Evolutionary conservation across 306 rosid species (phyloP), one percentile per base, ranked within the genome.

Genomic region (Benincasa hispida): DNA sequence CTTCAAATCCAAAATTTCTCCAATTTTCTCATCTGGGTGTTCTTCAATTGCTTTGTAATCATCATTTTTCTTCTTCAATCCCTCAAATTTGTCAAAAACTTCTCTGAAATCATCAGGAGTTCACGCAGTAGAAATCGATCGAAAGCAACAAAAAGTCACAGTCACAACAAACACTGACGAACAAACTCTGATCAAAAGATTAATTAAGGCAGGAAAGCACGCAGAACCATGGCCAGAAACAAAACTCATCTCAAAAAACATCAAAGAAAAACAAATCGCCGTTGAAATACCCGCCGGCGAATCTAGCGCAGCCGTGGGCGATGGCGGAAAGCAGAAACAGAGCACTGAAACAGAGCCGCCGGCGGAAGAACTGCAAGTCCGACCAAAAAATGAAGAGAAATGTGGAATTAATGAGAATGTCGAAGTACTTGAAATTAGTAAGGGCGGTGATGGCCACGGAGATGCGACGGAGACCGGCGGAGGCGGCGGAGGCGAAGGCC

Each of bases 181-280:
- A 5, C 86, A 86, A 27, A 84, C 87, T 17, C 45, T 93, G 87
- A 88, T 91, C 2, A 91, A 81, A 68, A 87, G 62, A 35, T 18
- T 93, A 27, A 41, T 53, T 7, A 87, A 85, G 74, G 61, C 88
- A 6, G 92, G 91, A 5, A 91, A 83, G 55, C 93, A 80, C 39
- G 97, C 92, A 7, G 96, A 93, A 74, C 56, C 89, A 19, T 89
- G 97, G 98, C 96, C 96, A 2, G 86, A 87, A 32, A 84, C 79
- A 8, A 88, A 88, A 60, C 35, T 28, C 21, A 83, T 74, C 14
- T 19, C 84, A 4, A 84, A 84, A 51, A 83, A 76, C 56, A 17
- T 45, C 37, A 79, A 75, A 54, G 89, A 87, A 75, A 87, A 82
- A 58, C 86, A 79, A 21, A 79, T 73, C 28, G 81, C 89, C 0